These are phyloP conservation scores for Baorangia bicolor DNA, from an alignment of 768 basidiomycete genomes.

Conservation along the genomic window DNA sequence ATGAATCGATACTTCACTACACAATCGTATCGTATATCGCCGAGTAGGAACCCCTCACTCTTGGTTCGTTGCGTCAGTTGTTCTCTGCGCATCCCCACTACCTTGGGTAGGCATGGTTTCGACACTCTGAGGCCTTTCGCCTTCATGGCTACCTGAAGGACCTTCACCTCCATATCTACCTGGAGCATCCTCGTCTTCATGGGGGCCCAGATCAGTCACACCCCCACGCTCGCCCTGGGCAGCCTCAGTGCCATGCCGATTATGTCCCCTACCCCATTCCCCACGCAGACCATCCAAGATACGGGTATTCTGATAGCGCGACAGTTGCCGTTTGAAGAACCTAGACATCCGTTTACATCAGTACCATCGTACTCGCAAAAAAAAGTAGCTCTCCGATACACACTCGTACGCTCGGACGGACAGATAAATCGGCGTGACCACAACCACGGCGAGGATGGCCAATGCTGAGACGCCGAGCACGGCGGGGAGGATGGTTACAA, in stretches of 20 bases:
- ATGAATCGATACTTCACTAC: neutral
- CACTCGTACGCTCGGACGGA: constrained; percentile 8
- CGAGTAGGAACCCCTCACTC: neutral
- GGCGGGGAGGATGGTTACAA: constrained; percentile 10
- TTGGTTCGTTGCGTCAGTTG: neutral
- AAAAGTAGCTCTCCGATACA: neutral
- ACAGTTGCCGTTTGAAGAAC: neutral
- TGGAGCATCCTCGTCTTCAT: too few species aligned
- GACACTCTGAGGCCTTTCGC: neutral
- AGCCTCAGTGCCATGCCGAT: neutral
- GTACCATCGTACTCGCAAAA: neutral
- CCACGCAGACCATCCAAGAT: neutral
- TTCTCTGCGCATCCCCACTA: neutral
- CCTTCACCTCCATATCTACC: neutral
- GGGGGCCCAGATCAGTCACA: neutral
- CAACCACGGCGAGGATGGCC: constrained; percentile 10
- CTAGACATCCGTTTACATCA: constrained; percentile 1
- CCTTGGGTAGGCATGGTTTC: neutral
- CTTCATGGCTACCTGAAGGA: neutral
- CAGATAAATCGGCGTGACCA: constrained; percentile 7
- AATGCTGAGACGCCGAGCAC: constrained; percentile 21
- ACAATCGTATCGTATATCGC: neutral
- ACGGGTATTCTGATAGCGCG: neutral
- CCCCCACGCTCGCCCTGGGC: too few species aligned
- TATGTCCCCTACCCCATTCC: neutral